phyloP scores from a whole-genome alignment of 2,329 filamentous ascomycete species.

The Microdochium bolleyi region DNA sequence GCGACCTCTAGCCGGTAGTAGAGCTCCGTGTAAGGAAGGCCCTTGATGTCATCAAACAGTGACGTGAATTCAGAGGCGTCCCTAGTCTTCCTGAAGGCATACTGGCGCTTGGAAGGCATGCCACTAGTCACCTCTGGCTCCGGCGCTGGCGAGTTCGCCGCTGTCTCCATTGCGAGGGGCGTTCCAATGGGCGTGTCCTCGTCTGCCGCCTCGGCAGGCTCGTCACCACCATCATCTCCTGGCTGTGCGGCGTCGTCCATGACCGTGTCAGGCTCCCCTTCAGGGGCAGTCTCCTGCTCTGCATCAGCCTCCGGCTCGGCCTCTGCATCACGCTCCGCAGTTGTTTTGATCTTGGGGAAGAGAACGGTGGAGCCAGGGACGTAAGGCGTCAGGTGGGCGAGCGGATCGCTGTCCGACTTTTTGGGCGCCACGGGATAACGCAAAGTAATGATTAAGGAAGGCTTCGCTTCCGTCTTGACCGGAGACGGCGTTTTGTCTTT shows the following conservation, averaged over 20 bases:
- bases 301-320: conserved; percentile 8
- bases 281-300: conserved; percentile 8
- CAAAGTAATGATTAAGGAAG: not conserved
- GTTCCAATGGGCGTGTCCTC: conserved; percentile 22
- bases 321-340: conserved; percentile 4
- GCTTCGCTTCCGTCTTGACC: not conserved
- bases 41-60: conserved; percentile 40
- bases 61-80: conserved; percentile 39
- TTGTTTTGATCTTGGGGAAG: conserved; percentile 12
- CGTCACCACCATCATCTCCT: conserved; percentile 13
- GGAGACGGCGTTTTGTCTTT: not conserved
- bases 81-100: conserved; percentile 40
- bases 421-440: not conserved
- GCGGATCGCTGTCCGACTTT: conserved; percentile 6
- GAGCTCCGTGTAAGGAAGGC: conserved; percentile 37
- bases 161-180: conserved; percentile 20
- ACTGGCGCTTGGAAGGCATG: conserved; percentile 21
- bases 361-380: conserved; percentile 12
- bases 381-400: conserved; percentile 20
- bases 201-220: conserved; percentile 13
- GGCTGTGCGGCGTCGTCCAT: conserved; percentile 1
- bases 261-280: conserved; percentile 9
- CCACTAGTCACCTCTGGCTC: conserved; percentile 9
- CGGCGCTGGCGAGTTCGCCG: conserved; percentile 24
- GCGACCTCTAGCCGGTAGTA: conserved; percentile 34